Evolutionary conservation across 2,329 filamentous ascomycete species (phyloP).

Genomic region (Colletotrichum truncatum): DNA sequence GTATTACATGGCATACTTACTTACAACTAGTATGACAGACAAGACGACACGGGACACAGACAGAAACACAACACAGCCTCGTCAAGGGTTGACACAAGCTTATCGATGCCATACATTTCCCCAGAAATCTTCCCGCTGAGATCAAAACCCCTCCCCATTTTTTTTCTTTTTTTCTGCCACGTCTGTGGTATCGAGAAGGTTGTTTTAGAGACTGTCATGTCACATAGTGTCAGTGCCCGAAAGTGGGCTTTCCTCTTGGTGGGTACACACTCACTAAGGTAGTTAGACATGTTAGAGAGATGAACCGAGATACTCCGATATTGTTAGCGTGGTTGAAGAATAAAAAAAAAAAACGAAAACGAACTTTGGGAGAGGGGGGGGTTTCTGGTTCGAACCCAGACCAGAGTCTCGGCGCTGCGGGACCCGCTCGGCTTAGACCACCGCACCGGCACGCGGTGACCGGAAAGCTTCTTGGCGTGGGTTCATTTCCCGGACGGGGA

Average conservation of each 20-base stretch:
- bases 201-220: neutral
- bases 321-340: neutral
- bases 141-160: conserved; percentile 30
- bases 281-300: too few relatives aligned
- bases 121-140: too few relatives aligned
- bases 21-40: too few relatives aligned
- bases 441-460: neutral
- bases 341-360: neutral
- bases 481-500: neutral
- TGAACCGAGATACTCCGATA: too few relatives aligned
- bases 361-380: neutral
- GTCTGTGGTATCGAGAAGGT: neutral
- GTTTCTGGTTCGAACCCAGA: neutral
- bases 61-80: too few relatives aligned
- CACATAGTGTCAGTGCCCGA: neutral
- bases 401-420: neutral
- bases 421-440: neutral
- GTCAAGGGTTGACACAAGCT: conserved; percentile 40
- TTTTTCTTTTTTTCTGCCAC: neutral
- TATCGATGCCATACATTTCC: too few relatives aligned
- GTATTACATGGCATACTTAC: neutral
- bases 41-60: too few relatives aligned
- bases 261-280: too few relatives aligned
- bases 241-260: too few relatives aligned
- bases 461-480: neutral